phyloP scores from a whole-genome alignment of 1,139 yeast species.

The Ogataea hybrid region DNA sequence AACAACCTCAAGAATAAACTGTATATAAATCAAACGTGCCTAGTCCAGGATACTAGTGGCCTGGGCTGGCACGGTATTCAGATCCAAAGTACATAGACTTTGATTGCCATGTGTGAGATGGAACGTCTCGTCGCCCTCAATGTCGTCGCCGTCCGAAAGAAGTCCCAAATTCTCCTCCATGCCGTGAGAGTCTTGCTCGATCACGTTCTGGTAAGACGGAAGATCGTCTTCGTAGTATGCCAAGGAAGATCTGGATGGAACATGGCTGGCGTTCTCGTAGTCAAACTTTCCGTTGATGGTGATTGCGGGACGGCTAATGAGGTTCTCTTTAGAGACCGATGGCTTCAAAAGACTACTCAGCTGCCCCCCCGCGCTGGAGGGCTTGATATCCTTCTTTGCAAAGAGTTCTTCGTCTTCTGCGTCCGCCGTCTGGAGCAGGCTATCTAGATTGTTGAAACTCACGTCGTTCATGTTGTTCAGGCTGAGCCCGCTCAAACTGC shows the following conservation, averaged over 20 bases:
- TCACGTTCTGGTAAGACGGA: slow-evolving; percentile 25
- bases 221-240: slow-evolving; percentile 22
- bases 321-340: background rate
- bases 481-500: slow-evolving; percentile 3
- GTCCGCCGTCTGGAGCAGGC: slow-evolving; percentile 18
- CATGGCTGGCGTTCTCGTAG: slow-evolving; percentile 13
- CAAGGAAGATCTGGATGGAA: slow-evolving; percentile 25
- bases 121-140: slow-evolving; percentile 13
- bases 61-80: slow-evolving; percentile 12
- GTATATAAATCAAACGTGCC: slow-evolving; percentile 1
- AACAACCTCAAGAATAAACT: slow-evolving; percentile 22
- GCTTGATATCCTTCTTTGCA: slow-evolving; percentile 11
- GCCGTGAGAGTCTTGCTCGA: slow-evolving; percentile 23
- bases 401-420: slow-evolving; percentile 5
- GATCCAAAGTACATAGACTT: slow-evolving; percentile 20
- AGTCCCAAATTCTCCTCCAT: slow-evolving; percentile 20
- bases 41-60: slow-evolving; percentile 17
- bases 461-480: slow-evolving; percentile 7
- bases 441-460: slow-evolving; percentile 24
- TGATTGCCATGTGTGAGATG: slow-evolving; percentile 11
- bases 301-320: slow-evolving; percentile 5
- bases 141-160: slow-evolving; percentile 19
- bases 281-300: slow-evolving; percentile 7
- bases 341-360: slow-evolving; percentile 16
- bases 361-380: slow-evolving; percentile 14